Base-by-base conservation (phyloP, 116 monocot genomes). In the Papilionanthe hybrid region DNA sequence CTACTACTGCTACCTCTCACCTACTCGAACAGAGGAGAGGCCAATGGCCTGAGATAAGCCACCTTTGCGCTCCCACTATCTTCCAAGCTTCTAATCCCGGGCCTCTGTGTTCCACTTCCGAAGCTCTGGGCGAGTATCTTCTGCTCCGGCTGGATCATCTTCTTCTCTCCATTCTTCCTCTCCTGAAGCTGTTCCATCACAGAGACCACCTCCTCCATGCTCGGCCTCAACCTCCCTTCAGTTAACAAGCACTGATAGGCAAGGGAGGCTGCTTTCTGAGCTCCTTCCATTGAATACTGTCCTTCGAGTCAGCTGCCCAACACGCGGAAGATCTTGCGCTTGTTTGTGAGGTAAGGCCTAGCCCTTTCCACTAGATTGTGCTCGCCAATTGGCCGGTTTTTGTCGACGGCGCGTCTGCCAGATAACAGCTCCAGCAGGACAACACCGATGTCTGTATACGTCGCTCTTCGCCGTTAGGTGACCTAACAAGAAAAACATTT, bases 301-400 rank as follows among this genome's bases (percentile, higher is more conserved):
- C 89, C 88, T 82, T 86, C 89, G 0, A 93, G 80, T 8, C 89
- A 82, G 29, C 78, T 29, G 47, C 91, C 93, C 74, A 93, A 32
- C 29, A 91, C 72, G 7, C 88, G 81, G 78, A 88, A 87, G 44
- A 86, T 32, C 76, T 80, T 89, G 23, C 91, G 87, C 76, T 93
- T 93, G 86, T 50, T 88, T 43, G 55, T 44, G 41, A 93, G 89
- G 49, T 86, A 85, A 13, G 93, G 93, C 32, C 86, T 86, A 0
- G 87, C 91, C 93, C 93, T 91, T 30, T 93, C 91, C 7, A 93
- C 88, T 22, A 93, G 85, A 66, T 85, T 93, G 81, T 88, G 91
- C 71, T 93, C 90, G 5, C 93, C 93, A 4, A 84, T 23, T 9
- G 93, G 91, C 3, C 89, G 85, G 75, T 91, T 93, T 76, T 87